Evolutionary conservation across 768 basidiomycete species (phyloP).

Genomic region (Tricholoma furcatifolium): DNA sequence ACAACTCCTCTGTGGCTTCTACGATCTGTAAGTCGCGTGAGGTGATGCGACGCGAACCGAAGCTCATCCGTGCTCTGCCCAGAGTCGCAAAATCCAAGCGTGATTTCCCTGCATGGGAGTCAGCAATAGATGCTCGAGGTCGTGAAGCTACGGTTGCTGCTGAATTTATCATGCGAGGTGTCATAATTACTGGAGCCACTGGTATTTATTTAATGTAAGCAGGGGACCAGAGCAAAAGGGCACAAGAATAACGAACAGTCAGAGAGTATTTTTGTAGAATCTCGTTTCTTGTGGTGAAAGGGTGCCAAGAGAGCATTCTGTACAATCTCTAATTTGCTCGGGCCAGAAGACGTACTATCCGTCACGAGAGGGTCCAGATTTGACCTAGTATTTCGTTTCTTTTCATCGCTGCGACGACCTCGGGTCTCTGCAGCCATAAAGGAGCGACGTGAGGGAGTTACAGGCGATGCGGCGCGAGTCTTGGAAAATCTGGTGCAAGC

Average conservation of each 20-base stretch:
- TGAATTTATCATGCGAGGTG: constrained; percentile 75
- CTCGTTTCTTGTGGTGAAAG: constrained; percentile 64
- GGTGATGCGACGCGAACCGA: constrained; percentile 67
- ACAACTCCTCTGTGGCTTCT: constrained; percentile 77
- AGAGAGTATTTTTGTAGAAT: constrained; percentile 71
- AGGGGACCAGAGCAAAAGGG: not conserved
- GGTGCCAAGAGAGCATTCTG: constrained; percentile 73
- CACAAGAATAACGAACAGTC: constrained; percentile 53
- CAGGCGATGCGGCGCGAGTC: not conserved
- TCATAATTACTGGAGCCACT: constrained; percentile 92
- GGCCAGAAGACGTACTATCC: constrained; percentile 31
- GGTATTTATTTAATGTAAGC: constrained; percentile 2
- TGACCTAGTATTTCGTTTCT: constrained; percentile 38
- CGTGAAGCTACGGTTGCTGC: constrained; percentile 67
- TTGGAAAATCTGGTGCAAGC: constrained; percentile 10
- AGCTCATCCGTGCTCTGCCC: constrained; percentile 71
- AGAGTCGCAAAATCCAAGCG: constrained; percentile 74
- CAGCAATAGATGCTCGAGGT: constrained; percentile 32
- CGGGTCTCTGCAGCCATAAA: constrained; percentile 38
- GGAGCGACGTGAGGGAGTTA: constrained; percentile 6
- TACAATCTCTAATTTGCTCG: constrained; percentile 57
- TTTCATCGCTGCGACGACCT: constrained; percentile 29
- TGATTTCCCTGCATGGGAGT: constrained; percentile 32
- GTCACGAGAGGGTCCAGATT: constrained; percentile 37
- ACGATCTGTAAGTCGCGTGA: constrained; percentile 83